These are phyloP conservation scores for Omphalotus olearius DNA, from an alignment of 1,284 basidiomycete genomes.

Conservation along the genomic window DNA sequence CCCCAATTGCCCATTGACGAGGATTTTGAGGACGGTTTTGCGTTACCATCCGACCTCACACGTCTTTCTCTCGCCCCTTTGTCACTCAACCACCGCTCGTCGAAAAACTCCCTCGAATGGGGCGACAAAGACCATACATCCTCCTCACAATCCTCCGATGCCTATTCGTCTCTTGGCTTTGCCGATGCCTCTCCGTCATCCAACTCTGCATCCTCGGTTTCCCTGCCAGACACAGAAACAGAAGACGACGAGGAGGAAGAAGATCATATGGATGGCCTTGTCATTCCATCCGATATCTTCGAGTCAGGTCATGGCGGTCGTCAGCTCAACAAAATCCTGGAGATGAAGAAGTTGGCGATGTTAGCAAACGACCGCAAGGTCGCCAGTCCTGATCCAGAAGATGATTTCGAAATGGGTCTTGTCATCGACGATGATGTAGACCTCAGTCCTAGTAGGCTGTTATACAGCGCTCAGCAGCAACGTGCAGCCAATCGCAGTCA, in stretches of 20 bases:
- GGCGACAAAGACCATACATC: constrained; percentile 76
- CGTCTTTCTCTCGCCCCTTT: constrained; percentile 72
- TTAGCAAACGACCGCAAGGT: constrained; percentile 45
- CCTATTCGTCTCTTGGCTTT: constrained; percentile 73
- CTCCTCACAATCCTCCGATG: constrained; percentile 79
- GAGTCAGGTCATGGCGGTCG: constrained; percentile 63
- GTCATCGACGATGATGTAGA: constrained; percentile 77
- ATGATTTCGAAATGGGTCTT: constrained; percentile 78
- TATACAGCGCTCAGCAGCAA: constrained; percentile 48
- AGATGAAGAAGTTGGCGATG: constrained; percentile 65
- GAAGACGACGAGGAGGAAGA: constrained; percentile 64
- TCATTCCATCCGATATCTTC: constrained; percentile 70
- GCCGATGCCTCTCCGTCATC: constrained; percentile 68
- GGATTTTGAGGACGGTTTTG: constrained; percentile 73
- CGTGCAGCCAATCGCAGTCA: constrained; percentile 46
- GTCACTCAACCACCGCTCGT: constrained; percentile 65
- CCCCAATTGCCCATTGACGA: constrained; percentile 48
- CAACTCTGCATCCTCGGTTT: constrained; percentile 61
- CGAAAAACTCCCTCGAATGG: constrained; percentile 80
- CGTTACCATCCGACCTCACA: constrained; percentile 71
- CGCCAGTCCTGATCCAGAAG: constrained; percentile 61
- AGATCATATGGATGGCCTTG: constrained; percentile 71
- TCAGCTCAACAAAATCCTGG: constrained; percentile 68
- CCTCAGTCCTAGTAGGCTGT: constrained; percentile 69
- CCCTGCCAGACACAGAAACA: constrained; percentile 65